Evolutionary conservation across 768 basidiomycete genomes (phyloP).

Genomic region (Boletus reticuloceps): DNA sequence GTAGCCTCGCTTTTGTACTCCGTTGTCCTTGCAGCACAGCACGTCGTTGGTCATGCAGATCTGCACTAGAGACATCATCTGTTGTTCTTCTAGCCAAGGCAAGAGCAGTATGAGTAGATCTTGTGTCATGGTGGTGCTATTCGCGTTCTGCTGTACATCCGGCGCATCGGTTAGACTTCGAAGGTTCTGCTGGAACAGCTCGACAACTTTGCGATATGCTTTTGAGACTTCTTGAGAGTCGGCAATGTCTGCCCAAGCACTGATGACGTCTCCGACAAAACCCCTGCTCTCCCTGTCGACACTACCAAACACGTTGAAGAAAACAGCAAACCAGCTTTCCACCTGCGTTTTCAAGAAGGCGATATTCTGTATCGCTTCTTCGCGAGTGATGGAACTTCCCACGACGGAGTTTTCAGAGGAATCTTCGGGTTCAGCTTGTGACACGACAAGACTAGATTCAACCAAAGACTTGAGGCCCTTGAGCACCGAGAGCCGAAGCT

Average conservation of each 20-base stretch:
- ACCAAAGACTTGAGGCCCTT: slow-evolving; percentile 79
- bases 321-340: slow-evolving; percentile 91
- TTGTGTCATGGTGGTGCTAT: slow-evolving; percentile 60
- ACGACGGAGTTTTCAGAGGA: slow-evolving; percentile 25
- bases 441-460: slow-evolving; percentile 67
- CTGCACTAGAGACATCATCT: slow-evolving; percentile 63
- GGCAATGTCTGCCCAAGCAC: slow-evolving; percentile 81
- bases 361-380: slow-evolving; percentile 65
- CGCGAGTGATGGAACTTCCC: slow-evolving; percentile 42
- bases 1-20: slow-evolving; percentile 94
- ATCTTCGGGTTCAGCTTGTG: slow-evolving; percentile 33
- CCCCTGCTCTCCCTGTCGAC: slow-evolving; percentile 71
- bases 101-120: slow-evolving; percentile 86
- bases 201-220: slow-evolving; percentile 76
- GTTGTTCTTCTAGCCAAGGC: slow-evolving; percentile 62
- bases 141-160: slow-evolving; percentile 35
- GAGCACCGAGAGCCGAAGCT: slow-evolving; percentile 79
- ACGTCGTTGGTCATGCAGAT: slow-evolving; percentile 67
- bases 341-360: slow-evolving; percentile 71
- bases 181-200: slow-evolving; percentile 67
- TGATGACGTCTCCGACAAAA: slow-evolving; percentile 85
- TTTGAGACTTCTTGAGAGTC: slow-evolving; percentile 74
- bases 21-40: slow-evolving; percentile 76
- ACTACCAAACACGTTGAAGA: slow-evolving; percentile 95
- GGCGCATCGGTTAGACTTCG: slow-evolving; percentile 35